phyloP scores from a whole-genome alignment of 768 basidiomycete genomes.

The Kwoniella bestiolae region DNA sequence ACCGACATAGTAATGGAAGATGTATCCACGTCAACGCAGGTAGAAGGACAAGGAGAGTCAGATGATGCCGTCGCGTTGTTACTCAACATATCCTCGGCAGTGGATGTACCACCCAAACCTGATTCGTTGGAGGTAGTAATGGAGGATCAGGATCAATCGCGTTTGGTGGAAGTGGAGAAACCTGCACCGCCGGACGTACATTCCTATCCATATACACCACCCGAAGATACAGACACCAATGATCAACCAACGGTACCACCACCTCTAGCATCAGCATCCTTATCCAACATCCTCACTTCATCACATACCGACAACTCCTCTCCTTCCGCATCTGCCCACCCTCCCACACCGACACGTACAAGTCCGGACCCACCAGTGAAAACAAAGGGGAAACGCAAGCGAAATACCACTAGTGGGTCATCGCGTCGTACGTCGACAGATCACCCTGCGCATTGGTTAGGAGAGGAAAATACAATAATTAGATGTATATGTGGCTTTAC shows the following conservation, averaged over 20 bases:
- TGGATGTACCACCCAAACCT: slow-evolving; percentile 12
- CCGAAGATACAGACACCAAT: slow-evolving; percentile 24
- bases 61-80: slow-evolving; percentile 43
- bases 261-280: slow-evolving; percentile 1
- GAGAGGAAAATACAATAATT: slow-evolving; percentile 58
- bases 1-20: slow-evolving; percentile 38
- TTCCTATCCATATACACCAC: slow-evolving; percentile 39
- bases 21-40: neutral
- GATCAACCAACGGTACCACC: neutral
- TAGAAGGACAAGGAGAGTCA: slow-evolving; percentile 16
- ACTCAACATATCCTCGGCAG: slow-evolving; percentile 32
- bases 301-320: neutral
- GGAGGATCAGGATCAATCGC: slow-evolving; percentile 13
- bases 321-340: slow-evolving; percentile 9
- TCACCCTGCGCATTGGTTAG: slow-evolving; percentile 43
- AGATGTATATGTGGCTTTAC: slow-evolving; percentile 74
- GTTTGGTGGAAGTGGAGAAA: slow-evolving; percentile 4
- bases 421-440: slow-evolving; percentile 37
- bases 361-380: slow-evolving; percentile 17
- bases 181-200: slow-evolving; percentile 15
- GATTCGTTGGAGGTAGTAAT: slow-evolving; percentile 6
- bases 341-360: slow-evolving; percentile 14
- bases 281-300: neutral
- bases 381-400: slow-evolving; percentile 33
- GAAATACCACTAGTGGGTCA: slow-evolving; percentile 29